Evolutionary conservation across 1,284 basidiomycete genomes (phyloP), one percentile per base, ranked within the genome.

Genomic region (Leccinum variabile): DNA sequence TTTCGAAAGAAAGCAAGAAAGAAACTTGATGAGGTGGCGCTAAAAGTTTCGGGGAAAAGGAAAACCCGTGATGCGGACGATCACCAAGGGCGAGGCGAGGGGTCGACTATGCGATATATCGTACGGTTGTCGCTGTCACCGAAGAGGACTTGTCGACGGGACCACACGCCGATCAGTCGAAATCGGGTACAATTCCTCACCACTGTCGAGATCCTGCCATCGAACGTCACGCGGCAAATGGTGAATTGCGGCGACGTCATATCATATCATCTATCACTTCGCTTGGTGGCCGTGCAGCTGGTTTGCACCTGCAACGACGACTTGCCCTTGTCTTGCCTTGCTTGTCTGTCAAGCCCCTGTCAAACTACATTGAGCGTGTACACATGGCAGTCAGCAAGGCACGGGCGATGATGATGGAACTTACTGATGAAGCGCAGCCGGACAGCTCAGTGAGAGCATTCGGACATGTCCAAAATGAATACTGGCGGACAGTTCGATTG

Each of bases 311-410:
- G 46, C 46, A 49, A 53, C 50, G 50, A 53, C 16, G 22, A 53
- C 28, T 50, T 50, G 49, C 22, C 25, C 52, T 54, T n/a, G 28
- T 30, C 53, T 52, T 28, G 44, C 44, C 18, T 22, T 46, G 16
- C 55, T 46, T 50, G 25, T 37, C 37, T 67, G 68, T 66, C 68
- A 60, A n/a, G 14, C 53, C 57, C 60, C 65, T 69, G 62, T 63
- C 59, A 30, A n/a, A 37, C 32, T 32, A n/a, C n/a, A 14, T 54
- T 30, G 52, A 37, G 55, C 3, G 18, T 46, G 8, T 53, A 41
- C 64, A 56, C 64, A 71, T 68, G 65, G 63, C 63, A 35, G 57
- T 16, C 33, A 64, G 63, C 58, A 63, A 70, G 71, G 70, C 66
- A 73, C 71, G 14, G 61, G 46, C 25, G 50, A 25, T 49, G 44